Conservation (phyloP, 495 filamentous ascomycete species). For the Pseudotulostoma volvatum region DNA sequence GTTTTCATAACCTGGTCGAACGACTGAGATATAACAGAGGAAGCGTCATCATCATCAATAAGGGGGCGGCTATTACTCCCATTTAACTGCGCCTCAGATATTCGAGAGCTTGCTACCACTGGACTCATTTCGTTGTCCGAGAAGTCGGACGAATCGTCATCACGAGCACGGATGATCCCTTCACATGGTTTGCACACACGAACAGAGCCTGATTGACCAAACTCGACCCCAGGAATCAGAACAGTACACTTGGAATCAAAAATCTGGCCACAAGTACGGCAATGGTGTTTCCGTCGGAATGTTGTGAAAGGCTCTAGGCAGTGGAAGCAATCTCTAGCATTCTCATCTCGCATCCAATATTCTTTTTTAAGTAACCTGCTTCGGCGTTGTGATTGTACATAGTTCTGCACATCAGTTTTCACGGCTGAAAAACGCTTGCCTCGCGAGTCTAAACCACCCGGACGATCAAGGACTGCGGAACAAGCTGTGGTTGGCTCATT, state of each 20-base stretch:
- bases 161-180: conserved; percentile 73
- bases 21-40: conserved; percentile 30
- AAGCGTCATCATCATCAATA: conserved; percentile 28
- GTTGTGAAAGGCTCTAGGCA: conserved; percentile 83
- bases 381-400: conserved; percentile 37
- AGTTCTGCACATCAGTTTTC: conserved; percentile 28
- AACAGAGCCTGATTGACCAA: conserved; percentile 74
- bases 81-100: not conserved
- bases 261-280: conserved; percentile 82
- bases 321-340: conserved; percentile 91
- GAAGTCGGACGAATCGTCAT: conserved; percentile 81
- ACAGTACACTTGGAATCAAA: conserved; percentile 95
- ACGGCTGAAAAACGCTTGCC: conserved; percentile 9
- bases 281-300: conserved; percentile 93
- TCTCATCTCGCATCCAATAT: conserved; percentile 99
- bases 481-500: conserved; percentile 16
- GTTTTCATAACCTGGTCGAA: conserved; percentile 31
- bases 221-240: conserved; percentile 65
- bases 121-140: conserved; percentile 54
- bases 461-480: conserved; percentile 15
- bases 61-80: conserved; percentile 12
- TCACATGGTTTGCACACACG: conserved; percentile 94
- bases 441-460: conserved; percentile 8
- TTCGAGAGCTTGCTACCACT: conserved; percentile 3
- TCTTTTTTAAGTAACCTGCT: conserved; percentile 81